Evolutionary conservation across 306 rosid genomes (phyloP).

Genomic region (Dryas alaskensis): DNA sequence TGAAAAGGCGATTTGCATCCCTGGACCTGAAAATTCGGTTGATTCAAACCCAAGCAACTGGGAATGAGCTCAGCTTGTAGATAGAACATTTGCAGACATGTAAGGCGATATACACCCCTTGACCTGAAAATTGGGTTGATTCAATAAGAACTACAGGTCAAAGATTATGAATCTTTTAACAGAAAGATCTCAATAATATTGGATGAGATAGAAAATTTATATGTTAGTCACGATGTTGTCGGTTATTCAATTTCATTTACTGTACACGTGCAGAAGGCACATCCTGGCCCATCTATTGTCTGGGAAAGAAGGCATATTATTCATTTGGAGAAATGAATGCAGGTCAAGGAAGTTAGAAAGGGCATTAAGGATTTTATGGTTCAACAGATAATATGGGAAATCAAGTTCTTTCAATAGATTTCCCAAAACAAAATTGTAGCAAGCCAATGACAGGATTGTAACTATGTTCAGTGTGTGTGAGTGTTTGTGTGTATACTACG

Average conservation of each 20-base stretch:
- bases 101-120: slow-evolving; percentile 77
- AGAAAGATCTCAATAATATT: background rate
- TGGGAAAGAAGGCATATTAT: background rate
- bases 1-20: background rate
- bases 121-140: slow-evolving; percentile 47
- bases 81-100: slow-evolving; percentile 53
- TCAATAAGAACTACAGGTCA: slow-evolving; percentile 12
- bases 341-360: background rate
- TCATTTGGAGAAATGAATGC: background rate
- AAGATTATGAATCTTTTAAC: slow-evolving; percentile 1
- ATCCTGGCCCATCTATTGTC: background rate
- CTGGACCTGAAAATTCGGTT: too few relatives aligned
- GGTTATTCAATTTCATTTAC: background rate
- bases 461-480: background rate
- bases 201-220: background rate
- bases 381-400: background rate
- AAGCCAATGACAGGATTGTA: background rate
- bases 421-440: background rate
- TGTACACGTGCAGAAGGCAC: too few relatives aligned
- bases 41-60: slow-evolving; percentile 4
- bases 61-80: slow-evolving; percentile 35
- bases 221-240: background rate
- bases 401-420: background rate
- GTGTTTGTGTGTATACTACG: background rate
- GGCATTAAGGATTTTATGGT: background rate